Evolutionary conservation across 2,329 filamentous ascomycete genomes (phyloP), one percentile per base, ranked within the genome.

Genomic region (Hortaea werneckii): DNA sequence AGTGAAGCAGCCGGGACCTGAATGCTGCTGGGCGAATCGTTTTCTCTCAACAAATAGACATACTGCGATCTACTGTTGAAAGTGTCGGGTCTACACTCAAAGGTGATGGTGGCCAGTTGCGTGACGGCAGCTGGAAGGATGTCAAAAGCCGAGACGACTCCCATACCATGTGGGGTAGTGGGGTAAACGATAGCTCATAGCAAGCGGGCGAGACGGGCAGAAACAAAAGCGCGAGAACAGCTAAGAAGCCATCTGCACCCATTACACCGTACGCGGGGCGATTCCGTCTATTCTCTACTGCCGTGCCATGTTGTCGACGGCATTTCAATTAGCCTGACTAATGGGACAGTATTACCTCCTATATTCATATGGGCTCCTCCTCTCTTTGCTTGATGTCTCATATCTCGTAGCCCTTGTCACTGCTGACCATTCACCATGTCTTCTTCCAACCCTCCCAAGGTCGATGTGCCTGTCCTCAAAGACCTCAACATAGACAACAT

Each of bases 401-500:
- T 20, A 20, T 20, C 20, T 20, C 20, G 20, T 20, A 20, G 20
- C 20, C 20, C 20, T 20, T 20, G 20, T 20, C 20, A 20, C 20
- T 20, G 20, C 20, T 20, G 4, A 20, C 32, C 32, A 9, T n/a
- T n/a, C 32, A 35, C 8, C 32, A 35, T 35, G 32, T 35, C 32
- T 35, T 35, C 32, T n/a, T 9, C 32, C 32, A 66, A 71, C 52
- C 67, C 67, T 5, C 66, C 66, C 12, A 50, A 68, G 51, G 64
- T 68, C 42, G 61, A 66, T 13, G 63, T 73, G 26, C 77, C 77
- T 47, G 67, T 69, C 6, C 68, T 83, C 63, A 82, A 82, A 60
- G 79, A 88, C 65, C 72, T 88, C 32, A 87, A 81, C 1, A 82
- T 83, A 53, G 82, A 87, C 59, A 88, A 88, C 65, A 88, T 88